phyloP scores from a whole-genome alignment of 495 filamentous ascomycete species.

The Aspergillus cavernicola region DNA sequence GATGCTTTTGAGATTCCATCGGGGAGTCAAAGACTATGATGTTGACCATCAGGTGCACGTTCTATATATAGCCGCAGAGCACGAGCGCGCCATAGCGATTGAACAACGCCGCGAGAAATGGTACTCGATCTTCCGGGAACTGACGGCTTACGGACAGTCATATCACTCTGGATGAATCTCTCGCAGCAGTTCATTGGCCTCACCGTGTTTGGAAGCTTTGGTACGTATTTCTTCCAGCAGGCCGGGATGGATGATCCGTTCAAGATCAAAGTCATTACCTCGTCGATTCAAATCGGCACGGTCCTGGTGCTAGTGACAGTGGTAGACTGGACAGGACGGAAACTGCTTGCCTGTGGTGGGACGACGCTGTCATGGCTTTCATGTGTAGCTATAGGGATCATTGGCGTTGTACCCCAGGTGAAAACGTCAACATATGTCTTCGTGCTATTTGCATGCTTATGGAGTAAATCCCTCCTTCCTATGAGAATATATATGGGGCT shows the following conservation, averaged over 20 bases:
- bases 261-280: conserved; percentile 1
- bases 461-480: neutral
- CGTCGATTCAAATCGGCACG: conserved; percentile 4
- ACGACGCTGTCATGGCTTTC: conserved; percentile 11
- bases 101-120: conserved; percentile 1
- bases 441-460: conserved; percentile 9
- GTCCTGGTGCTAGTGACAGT: neutral
- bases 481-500: neutral
- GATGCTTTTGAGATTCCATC: neutral
- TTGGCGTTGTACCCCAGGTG: neutral
- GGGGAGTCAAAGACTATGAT: neutral
- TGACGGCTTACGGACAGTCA: neutral
- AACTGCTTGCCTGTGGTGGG: conserved; percentile 27
- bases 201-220: neutral
- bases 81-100: neutral
- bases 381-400: conserved; percentile 7
- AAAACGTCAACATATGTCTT: conserved; percentile 11
- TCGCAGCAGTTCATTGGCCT: conserved; percentile 3
- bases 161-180: neutral
- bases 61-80: neutral
- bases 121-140: conserved; percentile 3
- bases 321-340: neutral
- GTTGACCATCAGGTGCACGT: neutral
- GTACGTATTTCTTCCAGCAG: conserved; percentile 8
- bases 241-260: neutral